These are phyloP conservation scores for Paradendryphiella salina DNA, from an alignment of 2,329 filamentous ascomycete genomes.

Conservation along the genomic window DNA sequence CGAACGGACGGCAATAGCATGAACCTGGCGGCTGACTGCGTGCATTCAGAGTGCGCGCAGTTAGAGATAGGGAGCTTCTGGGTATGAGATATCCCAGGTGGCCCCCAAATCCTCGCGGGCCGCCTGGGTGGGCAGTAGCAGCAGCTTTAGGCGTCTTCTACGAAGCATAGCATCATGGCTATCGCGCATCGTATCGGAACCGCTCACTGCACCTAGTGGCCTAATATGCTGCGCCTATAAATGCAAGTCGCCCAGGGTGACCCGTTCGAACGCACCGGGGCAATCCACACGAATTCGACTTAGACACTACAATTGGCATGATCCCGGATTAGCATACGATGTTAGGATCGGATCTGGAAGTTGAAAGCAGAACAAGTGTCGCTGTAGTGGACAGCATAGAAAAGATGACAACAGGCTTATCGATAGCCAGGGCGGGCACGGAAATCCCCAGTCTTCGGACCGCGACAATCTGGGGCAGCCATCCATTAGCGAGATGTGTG, in stretches of 20 bases:
- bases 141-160: constrained; percentile 3
- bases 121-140: neutral
- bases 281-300: neutral
- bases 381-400: neutral
- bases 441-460: constrained; percentile 5
- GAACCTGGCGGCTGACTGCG: neutral
- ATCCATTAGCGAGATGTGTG: neutral
- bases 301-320: neutral
- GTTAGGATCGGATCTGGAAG: neutral
- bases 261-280: neutral
- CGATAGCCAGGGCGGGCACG: constrained; percentile 13
- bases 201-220: neutral
- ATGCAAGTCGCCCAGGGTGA: neutral
- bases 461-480: constrained; percentile 2
- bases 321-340: neutral
- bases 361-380: neutral
- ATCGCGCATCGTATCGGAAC: neutral
- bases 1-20: constrained; percentile 5
- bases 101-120: neutral
- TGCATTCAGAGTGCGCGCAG: neutral
- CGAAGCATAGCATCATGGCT: neutral
- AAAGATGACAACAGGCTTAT: constrained; percentile 18
- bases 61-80: neutral
- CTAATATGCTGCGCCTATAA: neutral
- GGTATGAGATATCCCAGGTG: neutral